Evolutionary conservation across 495 filamentous ascomycete genomes (phyloP).

Genomic region (Copromyces sp.): DNA sequence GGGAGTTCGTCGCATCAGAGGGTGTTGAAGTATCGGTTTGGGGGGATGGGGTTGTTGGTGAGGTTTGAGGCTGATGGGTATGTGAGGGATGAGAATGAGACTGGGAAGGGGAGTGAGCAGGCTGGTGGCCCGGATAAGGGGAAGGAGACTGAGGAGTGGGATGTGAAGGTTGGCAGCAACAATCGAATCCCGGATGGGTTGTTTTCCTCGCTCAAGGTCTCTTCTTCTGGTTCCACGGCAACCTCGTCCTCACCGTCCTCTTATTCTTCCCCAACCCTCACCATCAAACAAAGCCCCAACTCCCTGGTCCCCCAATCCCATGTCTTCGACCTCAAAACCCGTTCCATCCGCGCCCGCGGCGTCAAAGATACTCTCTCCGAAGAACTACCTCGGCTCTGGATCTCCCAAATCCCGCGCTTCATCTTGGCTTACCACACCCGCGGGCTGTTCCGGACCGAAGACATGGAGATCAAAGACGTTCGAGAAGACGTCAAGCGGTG

Average conservation of each 20-base stretch:
- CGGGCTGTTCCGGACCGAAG: slow-evolving; percentile 37
- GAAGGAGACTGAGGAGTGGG: no score
- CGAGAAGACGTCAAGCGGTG: slow-evolving; percentile 37
- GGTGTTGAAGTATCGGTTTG: slow-evolving; percentile 49
- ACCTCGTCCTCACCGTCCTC: no score
- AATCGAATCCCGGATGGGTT: no score
- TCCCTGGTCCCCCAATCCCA: slow-evolving; percentile 32
- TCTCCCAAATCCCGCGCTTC: slow-evolving; percentile 51
- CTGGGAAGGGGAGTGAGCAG: no score
- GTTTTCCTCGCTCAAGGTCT: no score
- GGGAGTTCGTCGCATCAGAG: slow-evolving; percentile 53
- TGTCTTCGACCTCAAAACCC: slow-evolving; percentile 60
- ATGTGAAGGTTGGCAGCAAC: no score
- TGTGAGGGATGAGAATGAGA: background rate
- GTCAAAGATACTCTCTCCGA: slow-evolving; percentile 23
- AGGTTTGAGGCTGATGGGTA: slow-evolving; percentile 58
- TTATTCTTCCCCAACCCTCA: background rate
- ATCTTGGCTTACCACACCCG: slow-evolving; percentile 47
- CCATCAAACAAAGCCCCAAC: background rate
- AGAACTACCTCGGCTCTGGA: slow-evolving; percentile 48
- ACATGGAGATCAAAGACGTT: slow-evolving; percentile 38
- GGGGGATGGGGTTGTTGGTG: slow-evolving; percentile 42
- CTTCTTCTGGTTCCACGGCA: no score
- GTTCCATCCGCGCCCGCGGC: slow-evolving; percentile 26
- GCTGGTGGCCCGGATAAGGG: no score